These are phyloP conservation scores for Apiospora arundinis DNA, from an alignment of 2,329 filamentous ascomycete species.

Conservation along the genomic window DNA sequence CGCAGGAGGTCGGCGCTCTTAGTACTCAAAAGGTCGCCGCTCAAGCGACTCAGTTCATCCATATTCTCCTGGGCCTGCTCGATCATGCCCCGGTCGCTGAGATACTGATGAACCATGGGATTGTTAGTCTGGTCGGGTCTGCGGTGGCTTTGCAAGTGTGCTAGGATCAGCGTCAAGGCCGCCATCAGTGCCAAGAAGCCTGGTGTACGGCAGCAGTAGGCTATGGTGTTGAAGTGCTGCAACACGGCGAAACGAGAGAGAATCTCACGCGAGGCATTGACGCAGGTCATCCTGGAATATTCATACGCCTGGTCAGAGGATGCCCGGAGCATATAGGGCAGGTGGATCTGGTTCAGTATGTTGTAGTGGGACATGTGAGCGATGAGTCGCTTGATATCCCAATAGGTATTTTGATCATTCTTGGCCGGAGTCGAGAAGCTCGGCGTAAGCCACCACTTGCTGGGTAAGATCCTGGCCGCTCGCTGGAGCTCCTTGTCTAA, in stretches of 20 bases:
- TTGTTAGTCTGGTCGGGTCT: slow-evolving; percentile 27
- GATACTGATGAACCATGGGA: slow-evolving; percentile 47
- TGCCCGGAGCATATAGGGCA: slow-evolving; percentile 47
- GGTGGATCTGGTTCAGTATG: slow-evolving; percentile 47
- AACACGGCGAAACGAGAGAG: slow-evolving; percentile 45
- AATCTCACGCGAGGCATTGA: slow-evolving; percentile 48
- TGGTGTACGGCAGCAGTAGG: slow-evolving; percentile 43
- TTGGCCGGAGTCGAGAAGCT: slow-evolving; percentile 17
- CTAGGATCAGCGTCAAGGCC: slow-evolving; percentile 44
- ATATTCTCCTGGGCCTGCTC: slow-evolving; percentile 19
- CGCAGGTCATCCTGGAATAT: slow-evolving; percentile 45
- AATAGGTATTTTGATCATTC: slow-evolving; percentile 16
- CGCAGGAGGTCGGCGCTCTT: slow-evolving; percentile 40
- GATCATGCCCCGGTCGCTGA: slow-evolving; percentile 27
- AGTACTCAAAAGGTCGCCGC: slow-evolving; percentile 40
- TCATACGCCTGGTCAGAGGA: slow-evolving; percentile 35
- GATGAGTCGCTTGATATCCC: slow-evolving; percentile 42
- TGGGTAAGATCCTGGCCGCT: slow-evolving; percentile 10
- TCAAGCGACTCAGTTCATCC: slow-evolving; percentile 23
- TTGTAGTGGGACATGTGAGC: slow-evolving; percentile 48
- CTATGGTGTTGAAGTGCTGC: slow-evolving; percentile 33
- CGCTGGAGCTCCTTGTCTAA: slow-evolving; percentile 30
- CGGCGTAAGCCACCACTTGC: neutral
- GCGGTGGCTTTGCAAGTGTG: slow-evolving; percentile 32
- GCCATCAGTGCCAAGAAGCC: slow-evolving; percentile 47